phyloP scores from a whole-genome alignment of 2,329 filamentous ascomycete genomes.

The Curvularia hawaiiensis region DNA sequence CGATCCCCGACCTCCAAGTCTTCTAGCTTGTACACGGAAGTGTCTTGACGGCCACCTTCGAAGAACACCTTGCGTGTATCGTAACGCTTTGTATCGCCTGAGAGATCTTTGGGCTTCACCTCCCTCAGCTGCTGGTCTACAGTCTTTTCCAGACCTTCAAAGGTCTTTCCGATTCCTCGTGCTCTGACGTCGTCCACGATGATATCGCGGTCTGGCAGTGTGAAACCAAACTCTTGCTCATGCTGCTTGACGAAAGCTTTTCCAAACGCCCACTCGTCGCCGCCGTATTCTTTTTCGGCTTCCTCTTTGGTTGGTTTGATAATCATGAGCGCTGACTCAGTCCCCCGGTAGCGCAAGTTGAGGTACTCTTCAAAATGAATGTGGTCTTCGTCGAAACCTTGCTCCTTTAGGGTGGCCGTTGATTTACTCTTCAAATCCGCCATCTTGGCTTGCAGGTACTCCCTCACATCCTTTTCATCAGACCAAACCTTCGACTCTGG shows the following conservation, averaged over 20 bases:
- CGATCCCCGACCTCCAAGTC: conserved; percentile 74
- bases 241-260: conserved; percentile 86
- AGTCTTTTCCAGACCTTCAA: conserved; percentile 77
- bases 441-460: conserved; percentile 74
- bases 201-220: conserved; percentile 80
- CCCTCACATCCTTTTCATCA: conserved; percentile 61
- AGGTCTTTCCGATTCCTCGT: conserved; percentile 87
- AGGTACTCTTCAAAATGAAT: conserved; percentile 91
- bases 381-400: conserved; percentile 76
- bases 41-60: conserved; percentile 76
- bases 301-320: conserved; percentile 72
- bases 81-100: conserved; percentile 67
- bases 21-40: conserved; percentile 81
- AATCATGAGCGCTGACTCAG: conserved; percentile 90
- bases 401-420: conserved; percentile 67
- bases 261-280: conserved; percentile 80
- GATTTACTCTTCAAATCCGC: conserved; percentile 79
- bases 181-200: conserved; percentile 90
- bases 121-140: conserved; percentile 82
- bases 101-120: conserved; percentile 63
- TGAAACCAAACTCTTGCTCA: conserved; percentile 92
- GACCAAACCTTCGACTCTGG: conserved; percentile 68
- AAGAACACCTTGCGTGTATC: conserved; percentile 79
- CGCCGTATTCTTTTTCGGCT: conserved; percentile 62
- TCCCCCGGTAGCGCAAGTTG: conserved; percentile 91